phyloP scores from a whole-genome alignment of 1,284 basidiomycete species.

The Cryptococcus wingfieldii region DNA sequence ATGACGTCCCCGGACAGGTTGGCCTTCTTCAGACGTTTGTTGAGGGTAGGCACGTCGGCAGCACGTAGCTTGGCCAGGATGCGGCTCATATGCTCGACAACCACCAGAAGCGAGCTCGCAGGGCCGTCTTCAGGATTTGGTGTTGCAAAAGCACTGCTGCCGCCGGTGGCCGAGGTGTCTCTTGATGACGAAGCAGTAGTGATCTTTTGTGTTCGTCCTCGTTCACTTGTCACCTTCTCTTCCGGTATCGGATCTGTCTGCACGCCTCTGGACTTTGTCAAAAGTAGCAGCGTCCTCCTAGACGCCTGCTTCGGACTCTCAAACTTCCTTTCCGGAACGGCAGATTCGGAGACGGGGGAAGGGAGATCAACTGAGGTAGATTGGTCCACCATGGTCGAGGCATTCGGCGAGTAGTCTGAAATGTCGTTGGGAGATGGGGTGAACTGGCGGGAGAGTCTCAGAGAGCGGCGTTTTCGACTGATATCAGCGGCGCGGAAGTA shows the following conservation, averaged over 20 bases:
- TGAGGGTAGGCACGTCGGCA: slow-evolving; percentile 82
- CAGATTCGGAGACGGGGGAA: slow-evolving; percentile 26
- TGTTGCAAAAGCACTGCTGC: not conserved
- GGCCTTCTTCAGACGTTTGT: slow-evolving; percentile 85
- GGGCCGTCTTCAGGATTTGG: slow-evolving; percentile 17
- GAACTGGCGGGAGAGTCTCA: slow-evolving; percentile 23
- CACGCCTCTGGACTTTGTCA: slow-evolving; percentile 63
- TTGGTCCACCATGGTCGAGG: slow-evolving; percentile 27
- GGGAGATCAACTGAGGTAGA: slow-evolving; percentile 10
- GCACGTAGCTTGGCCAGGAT: slow-evolving; percentile 68
- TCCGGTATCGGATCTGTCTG: slow-evolving; percentile 61
- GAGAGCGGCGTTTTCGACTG: slow-evolving; percentile 37
- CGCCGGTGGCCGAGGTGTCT: slow-evolving; percentile 7
- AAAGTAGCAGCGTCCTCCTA: slow-evolving; percentile 55
- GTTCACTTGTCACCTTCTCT: not conserved
- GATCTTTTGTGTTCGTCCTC: not conserved
- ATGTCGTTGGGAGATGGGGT: slow-evolving; percentile 25
- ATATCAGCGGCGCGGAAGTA: slow-evolving; percentile 29
- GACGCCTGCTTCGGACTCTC: slow-evolving; percentile 30
- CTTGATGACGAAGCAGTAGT: not conserved
- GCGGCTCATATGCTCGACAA: slow-evolving; percentile 68
- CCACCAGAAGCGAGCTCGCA: slow-evolving; percentile 19
- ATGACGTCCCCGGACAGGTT: slow-evolving; percentile 77
- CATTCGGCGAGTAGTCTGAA: slow-evolving; percentile 22
- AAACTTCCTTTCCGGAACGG: slow-evolving; percentile 21